Percentiles rank a stretch among this genome's conserved stretches.
phyloP scores from a whole-genome alignment of 169 alveolate species.

The Eimeria praecox region DNA sequence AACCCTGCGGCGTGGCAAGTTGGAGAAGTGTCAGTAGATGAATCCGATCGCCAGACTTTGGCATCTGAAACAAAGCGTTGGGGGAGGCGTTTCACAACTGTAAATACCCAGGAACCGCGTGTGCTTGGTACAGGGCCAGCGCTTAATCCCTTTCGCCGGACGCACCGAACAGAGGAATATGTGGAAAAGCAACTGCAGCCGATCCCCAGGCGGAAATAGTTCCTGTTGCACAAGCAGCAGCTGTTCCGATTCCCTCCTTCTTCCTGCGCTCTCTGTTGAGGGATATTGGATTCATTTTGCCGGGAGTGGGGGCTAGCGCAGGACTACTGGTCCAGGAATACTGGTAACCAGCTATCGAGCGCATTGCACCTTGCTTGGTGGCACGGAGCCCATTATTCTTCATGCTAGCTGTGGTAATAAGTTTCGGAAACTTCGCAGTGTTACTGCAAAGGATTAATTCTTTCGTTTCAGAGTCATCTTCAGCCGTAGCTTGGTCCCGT shows the following conservation, averaged over 20 bases:
- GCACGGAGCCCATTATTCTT: not conserved
- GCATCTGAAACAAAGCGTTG: slow-evolving; percentile 11
- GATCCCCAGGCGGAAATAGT: not conserved
- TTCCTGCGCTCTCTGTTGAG: not conserved
- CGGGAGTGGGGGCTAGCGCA: not conserved
- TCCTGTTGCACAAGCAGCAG: not conserved
- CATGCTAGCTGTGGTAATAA: not conserved
- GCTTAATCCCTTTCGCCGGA: slow-evolving; percentile 29
- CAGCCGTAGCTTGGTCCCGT: not conserved
- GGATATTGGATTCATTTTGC: not conserved
- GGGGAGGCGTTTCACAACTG: slow-evolving; percentile 62
- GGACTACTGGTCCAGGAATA: not conserved
- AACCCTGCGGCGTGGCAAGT: not conserved
- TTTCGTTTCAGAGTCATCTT: not conserved
- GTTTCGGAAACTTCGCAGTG: not conserved
- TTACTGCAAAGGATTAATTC: not conserved
- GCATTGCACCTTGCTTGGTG: not conserved
- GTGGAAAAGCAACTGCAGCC: slow-evolving; percentile 21
- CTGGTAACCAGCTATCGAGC: not conserved
- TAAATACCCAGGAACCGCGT: slow-evolving; percentile 27
- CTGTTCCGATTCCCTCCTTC: not conserved
- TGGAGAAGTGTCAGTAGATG: not conserved
- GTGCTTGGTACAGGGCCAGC: not conserved
- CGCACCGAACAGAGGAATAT: slow-evolving; percentile 12
- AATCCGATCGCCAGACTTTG: slow-evolving; percentile 23